Evolutionary conservation across 2,329 filamentous ascomycete genomes (phyloP), one percentile per base, ranked within the genome.

Genomic region (Arachnomyces sp.): DNA sequence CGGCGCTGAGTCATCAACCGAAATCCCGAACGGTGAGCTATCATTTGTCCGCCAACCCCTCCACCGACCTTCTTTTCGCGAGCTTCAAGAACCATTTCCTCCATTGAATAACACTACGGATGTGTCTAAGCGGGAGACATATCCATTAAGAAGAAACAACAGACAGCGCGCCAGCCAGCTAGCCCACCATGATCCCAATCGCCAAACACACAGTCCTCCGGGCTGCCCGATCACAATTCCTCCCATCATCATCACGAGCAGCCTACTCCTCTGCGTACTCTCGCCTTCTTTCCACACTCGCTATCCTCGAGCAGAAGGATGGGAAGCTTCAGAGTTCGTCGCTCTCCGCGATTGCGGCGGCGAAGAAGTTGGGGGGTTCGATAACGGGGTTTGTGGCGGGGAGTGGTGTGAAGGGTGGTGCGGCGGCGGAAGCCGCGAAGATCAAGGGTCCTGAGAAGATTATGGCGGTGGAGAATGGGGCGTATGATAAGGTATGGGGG

Each of bases 401-500:
- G 17, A 77, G 73, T 54, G 83, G 79, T 55, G 80, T 84, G 50
- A 85, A 88, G 66, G 54, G 58, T 65, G 40, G 82, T 81, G 60
- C 65, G 5, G 92, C 89, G 38, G 80, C 84, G 42, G 81, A 93
- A 66, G 88, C 84, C 16, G 84, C 88, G 48, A 94, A 94, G 67
- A 81, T 94, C 30, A 79, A 86, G 49, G 92, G 92, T 18, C 68
- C 98, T 31, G 87, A 94, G 55, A 96, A 95, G 73, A 78, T 98
- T 46, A 76, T 98, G 53, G 81, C 79, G 31, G 81, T 96, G 14
- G 85, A 95, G 49, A 96, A 87, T 65, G 79, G 71, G 40, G 84
- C 86, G 37, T 98, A 98, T 59, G 89, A 96, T 57, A 94, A 89
- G 79, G 87, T 89, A 55, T 44, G 50, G 14, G 31, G 28, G 40